Base-by-base conservation (phyloP, 2,329 filamentous ascomycete genomes). In the Fusarium sp. region DNA sequence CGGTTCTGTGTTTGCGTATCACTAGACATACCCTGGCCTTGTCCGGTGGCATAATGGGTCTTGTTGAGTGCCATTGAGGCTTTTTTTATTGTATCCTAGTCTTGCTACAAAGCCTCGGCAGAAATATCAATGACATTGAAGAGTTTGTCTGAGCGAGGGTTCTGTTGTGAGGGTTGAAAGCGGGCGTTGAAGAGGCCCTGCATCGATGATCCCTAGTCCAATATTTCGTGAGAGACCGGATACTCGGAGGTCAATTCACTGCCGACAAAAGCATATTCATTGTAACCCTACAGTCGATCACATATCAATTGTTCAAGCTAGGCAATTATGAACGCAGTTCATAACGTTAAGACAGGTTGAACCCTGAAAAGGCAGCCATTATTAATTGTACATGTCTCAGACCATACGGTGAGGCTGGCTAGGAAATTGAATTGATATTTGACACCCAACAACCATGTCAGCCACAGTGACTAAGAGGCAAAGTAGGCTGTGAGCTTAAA, bases 361-460 rank as follows among this genome's bases (percentile, higher is more conserved):
- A 57, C 23, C 26, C 39, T 51, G 21, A 23, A 31, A 25, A 45
- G 21, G 37, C 19, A 34, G 48, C 18, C 43, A 41, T 49, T 18
- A 26, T 55, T 37, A 30, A 61, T 55, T 49, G 48, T 49, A 48
- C 42, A 55, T 65, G 62, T 65, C 62, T 65, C 55, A 65, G 62
- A 55, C 49, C 16, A 23, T 65, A 31, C 62, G 62, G 62, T 66
- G 62, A 66, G 62, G 62, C 61, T 65, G 50, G 62, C 39, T 65
- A 25, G 26, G 54, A 49, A 65, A 65, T 65, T 65, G 48, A 30
- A 30, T 28, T 45, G 28, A 34, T 54, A 59, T 28, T 42, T 39
- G 26, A 49, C 48, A 50, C 43, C 46, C 43, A 19, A 31, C 21
- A 61, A 41, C 37, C 61, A 54, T 54, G 62, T 31, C 39, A 45